Evolutionary conservation across 192 early-diverging fungal genomes (phyloP), one percentile per base, ranked within the genome.

Genomic region (Coemansia sp.): DNA sequence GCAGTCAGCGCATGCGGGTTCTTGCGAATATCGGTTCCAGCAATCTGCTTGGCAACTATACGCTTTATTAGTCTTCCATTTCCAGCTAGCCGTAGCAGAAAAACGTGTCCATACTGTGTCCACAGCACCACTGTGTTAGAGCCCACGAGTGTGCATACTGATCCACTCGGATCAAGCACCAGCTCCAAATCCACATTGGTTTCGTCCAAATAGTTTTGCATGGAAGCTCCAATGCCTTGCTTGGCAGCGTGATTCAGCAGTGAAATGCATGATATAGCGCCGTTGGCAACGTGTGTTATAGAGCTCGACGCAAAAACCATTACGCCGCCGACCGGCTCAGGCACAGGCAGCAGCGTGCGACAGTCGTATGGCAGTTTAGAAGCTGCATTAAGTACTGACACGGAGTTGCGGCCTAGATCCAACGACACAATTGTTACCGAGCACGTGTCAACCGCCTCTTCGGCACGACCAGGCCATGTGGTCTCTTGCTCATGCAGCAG

Each of bases 401-500:
- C 91, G 2, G 79, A 72, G 54, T 85, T 87, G 54, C 89, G 87
- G 3, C 83, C 77, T 27, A 94, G 66, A 65, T 96, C 90, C 12
- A 98, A 81, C 25, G 97, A 98, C 12, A 99, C 84, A 6, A 96
- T 93, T 2, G 90, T 78, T 22, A 96, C 77, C 17, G 77, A 80
- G 57, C 85, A 82, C 2, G 91, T 91, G 70, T 96, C 94, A 60
- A 84, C 49, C 6, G 29, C 52, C 9, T 35, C 61, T 19, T 72
- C 67, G 14, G 75, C 74, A 59, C 87, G 89, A 81, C 93, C 94
- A 2, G 94, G 85, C 94, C 94, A 97, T 21, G 91, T 92, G 43
- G 90, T 88, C 47, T 84, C 74, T 17, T 92, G 80, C 73, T 97
- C 91, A 71, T 92, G 97, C 60, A 99, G 77, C 64, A 99, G 91